Conservation (phyloP, 2,329 filamentous ascomycete species). For the Domatiomyces catenatus region DNA sequence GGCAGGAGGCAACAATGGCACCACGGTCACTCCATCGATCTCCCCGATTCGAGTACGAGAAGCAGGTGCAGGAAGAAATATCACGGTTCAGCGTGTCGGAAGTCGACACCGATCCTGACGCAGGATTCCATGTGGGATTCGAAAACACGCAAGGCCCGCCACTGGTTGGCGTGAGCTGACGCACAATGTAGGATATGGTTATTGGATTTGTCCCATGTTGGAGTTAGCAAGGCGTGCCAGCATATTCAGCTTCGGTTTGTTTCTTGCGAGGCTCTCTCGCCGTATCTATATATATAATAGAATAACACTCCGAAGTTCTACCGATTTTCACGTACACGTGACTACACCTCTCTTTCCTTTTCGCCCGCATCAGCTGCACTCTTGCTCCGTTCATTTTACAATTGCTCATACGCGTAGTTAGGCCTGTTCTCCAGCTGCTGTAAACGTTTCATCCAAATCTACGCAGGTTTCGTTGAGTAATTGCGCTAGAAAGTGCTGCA, state of each 20-base stretch:
- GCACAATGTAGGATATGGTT: background rate
- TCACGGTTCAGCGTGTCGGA: constrained; percentile 14
- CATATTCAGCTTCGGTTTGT: background rate
- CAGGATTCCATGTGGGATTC: constrained; percentile 13
- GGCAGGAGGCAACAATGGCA: constrained; percentile 4
- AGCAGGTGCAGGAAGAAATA: constrained; percentile 7
- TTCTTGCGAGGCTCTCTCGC: background rate
- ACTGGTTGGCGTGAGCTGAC: constrained; percentile 1
- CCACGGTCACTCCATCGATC: constrained; percentile 8
- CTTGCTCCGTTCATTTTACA: too few species aligned
- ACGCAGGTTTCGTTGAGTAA: too few species aligned
- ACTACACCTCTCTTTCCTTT: too few species aligned
- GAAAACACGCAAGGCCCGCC: constrained; percentile 12
- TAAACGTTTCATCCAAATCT: too few species aligned
- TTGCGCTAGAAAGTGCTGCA: too few species aligned
- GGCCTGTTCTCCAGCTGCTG: too few species aligned
- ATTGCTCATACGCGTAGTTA: too few species aligned
- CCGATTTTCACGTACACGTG: too few species aligned
- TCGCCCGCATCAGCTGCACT: too few species aligned
- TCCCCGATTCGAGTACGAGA: constrained; percentile 4
- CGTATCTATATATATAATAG: too few species aligned
- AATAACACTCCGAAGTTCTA: too few species aligned
- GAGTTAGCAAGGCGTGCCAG: background rate
- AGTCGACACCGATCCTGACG: constrained; percentile 13
- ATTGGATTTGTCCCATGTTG: background rate